Conservation (phyloP, 1,284 basidiomycete species). For the Ceratobasidium sp. region DNA sequence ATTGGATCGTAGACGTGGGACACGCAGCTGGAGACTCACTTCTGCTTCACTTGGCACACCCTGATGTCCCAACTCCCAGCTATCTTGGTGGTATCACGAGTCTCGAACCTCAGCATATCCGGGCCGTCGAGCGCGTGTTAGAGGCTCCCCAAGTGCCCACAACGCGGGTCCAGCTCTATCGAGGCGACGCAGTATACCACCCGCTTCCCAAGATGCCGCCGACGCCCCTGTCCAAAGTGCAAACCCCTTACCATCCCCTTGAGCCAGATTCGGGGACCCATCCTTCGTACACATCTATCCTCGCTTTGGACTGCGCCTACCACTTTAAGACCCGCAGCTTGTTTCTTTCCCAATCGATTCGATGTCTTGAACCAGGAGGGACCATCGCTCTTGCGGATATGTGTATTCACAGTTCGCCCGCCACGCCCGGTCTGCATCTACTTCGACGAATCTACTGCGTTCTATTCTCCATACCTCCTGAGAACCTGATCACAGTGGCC, state of each 20-base stretch:
- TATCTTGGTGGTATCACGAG: conserved; percentile 71
- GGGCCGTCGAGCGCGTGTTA: conserved; percentile 60
- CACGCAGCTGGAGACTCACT: conserved; percentile 78
- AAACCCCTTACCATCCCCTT: conserved; percentile 62
- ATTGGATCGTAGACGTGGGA: conserved; percentile 65
- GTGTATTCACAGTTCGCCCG: conserved; percentile 58
- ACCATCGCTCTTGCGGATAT: conserved; percentile 73
- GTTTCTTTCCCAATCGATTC: conserved; percentile 64
- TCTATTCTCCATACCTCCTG: conserved; percentile 60
- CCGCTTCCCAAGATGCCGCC: conserved; percentile 59
- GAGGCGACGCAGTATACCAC: conserved; percentile 65
- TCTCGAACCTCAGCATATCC: conserved; percentile 62
- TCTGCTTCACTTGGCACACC: conserved; percentile 61
- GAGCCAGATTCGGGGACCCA: conserved; percentile 33
- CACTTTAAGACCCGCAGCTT: conserved; percentile 67
- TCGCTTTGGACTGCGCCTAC: conserved; percentile 74
- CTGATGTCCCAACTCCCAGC: conserved; percentile 61
- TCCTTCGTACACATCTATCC: conserved; percentile 54
- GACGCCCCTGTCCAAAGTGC: conserved; percentile 45
- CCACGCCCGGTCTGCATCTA: conserved; percentile 43
- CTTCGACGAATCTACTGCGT: conserved; percentile 38
- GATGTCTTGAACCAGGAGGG: conserved; percentile 63
- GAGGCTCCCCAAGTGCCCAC: conserved; percentile 41
- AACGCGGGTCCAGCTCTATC: conserved; percentile 53
- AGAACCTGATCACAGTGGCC: conserved; percentile 63